phyloP scores from a whole-genome alignment of 352 stramenopile species.

The Pythium scleroteichum region DNA sequence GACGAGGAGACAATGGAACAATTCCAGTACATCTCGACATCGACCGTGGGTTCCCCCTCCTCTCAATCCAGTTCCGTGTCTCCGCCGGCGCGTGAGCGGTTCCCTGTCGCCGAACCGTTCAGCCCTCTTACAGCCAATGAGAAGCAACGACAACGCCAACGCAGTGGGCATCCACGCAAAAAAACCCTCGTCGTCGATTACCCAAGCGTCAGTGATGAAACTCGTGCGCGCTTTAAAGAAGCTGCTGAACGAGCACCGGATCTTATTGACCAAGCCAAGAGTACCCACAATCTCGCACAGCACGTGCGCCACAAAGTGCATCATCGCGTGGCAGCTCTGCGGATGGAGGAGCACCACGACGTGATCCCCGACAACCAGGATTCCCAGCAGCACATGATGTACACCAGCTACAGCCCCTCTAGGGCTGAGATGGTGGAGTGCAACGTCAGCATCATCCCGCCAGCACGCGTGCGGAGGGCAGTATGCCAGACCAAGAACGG shows the following conservation, averaged over 20 bases:
- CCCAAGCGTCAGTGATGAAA: conserved; percentile 12
- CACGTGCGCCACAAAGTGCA: conserved; percentile 62
- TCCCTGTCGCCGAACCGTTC: conserved; percentile 11
- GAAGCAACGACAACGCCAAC: conserved; percentile 16
- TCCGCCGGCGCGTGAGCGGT: conserved; percentile 13
- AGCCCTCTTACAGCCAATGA: conserved; percentile 2
- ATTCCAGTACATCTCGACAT: conserved; percentile 38
- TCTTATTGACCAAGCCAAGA: conserved; percentile 65
- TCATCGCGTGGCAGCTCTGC: conserved; percentile 59
- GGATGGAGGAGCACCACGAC: conserved; percentile 52
- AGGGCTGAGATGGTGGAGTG: conserved; percentile 13
- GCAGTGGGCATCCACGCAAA: conserved; percentile 13
- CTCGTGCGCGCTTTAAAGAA: conserved; percentile 45
- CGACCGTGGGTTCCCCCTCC: conserved; percentile 9
- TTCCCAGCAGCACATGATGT: conserved; percentile 24
- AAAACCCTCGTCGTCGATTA: conserved; percentile 10
- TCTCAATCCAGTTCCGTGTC: conserved; percentile 14
- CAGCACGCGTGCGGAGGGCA: conserved; percentile 19
- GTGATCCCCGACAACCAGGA: conserved; percentile 31
- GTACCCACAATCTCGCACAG: conserved; percentile 69
- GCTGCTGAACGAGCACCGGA: conserved; percentile 49
- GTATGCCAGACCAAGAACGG: conserved; percentile 30
- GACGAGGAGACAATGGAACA: conserved; percentile 49
- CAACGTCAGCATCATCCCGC: conserved; percentile 27
- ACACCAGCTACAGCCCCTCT: conserved; percentile 2